Evolutionary conservation across 352 stramenopile species (phyloP).

Genomic region (Phytophthora tubulina): DNA sequence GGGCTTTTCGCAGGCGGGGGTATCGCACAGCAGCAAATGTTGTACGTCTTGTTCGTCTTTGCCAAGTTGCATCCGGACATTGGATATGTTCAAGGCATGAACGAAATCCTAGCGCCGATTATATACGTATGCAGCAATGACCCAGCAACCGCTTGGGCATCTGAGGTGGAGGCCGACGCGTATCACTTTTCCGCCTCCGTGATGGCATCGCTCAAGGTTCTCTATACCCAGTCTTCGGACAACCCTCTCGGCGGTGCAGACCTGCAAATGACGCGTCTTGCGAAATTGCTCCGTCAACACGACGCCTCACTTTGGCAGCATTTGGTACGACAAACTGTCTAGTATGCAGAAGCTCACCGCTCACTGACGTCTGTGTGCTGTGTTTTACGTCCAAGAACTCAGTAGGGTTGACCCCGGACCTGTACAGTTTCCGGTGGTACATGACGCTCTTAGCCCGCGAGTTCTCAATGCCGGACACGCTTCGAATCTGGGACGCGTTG

Average conservation of each 20-base stretch:
- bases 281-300: slow-evolving; percentile 64
- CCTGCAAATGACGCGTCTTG: slow-evolving; percentile 64
- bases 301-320: slow-evolving; percentile 74
- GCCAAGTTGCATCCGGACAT: slow-evolving; percentile 82
- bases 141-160: slow-evolving; percentile 33
- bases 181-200: slow-evolving; percentile 65
- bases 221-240: slow-evolving; percentile 53
- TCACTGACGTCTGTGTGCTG: slow-evolving; percentile 8
- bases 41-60: slow-evolving; percentile 79
- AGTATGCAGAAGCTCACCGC: not conserved
- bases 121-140: slow-evolving; percentile 83
- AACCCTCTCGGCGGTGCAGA: slow-evolving; percentile 63
- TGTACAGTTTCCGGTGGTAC: slow-evolving; percentile 83
- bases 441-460: slow-evolving; percentile 71
- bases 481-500: slow-evolving; percentile 72
- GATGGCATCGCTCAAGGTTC: slow-evolving; percentile 55
- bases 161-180: slow-evolving; percentile 60
- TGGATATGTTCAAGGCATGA: slow-evolving; percentile 96
- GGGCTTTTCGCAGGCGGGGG: slow-evolving; percentile 57
- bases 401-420: slow-evolving; percentile 61
- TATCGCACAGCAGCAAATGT: slow-evolving; percentile 73
- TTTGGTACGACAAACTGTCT: slow-evolving; percentile 43
- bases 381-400: slow-evolving; percentile 56
- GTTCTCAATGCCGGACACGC: slow-evolving; percentile 64
- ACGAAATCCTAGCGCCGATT: slow-evolving; percentile 93